Base-by-base conservation (phyloP, 768 basidiomycete species). In the Boletus pseudo-olivaceus region DNA sequence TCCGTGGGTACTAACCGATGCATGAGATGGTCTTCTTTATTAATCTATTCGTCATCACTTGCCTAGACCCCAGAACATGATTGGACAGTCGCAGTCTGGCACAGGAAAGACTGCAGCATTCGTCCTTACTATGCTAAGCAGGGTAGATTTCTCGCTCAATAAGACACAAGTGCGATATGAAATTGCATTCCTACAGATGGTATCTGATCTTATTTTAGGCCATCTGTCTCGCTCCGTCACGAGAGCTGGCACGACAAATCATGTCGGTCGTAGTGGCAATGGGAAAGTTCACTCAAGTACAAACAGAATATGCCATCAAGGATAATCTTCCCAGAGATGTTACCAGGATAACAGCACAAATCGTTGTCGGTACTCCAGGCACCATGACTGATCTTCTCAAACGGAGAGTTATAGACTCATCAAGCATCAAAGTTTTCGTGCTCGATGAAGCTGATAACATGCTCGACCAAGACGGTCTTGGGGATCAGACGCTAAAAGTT, bases 91-190 rank as follows among this genome's bases (percentile, higher is more conserved):
- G 48, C 97, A 99, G 66, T 98, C 97, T 33, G 97, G 97, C 37
- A 99, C 97, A 9, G 97, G 97, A 46, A 99, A 99, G 76, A 98
- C 97, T 3, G 97, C 97, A 5, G 97, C 97, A 10, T 99, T 99
- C 69, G 92, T 94, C 12, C 78, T 99, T 46, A 95, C 96, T 11
- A 98, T 99, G 95, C 81, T 98, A 15, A 94, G 90, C 67, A 85
- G 96, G 38, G 81, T 98, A 44, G 93, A 98, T 72, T 95, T 88
- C 62, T 77, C 82, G 20, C 75, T 85, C 42, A 82, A 88, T 59
- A 86, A 87, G 58, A 88, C 94, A 23, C 96, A 98, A 73, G 94
- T 92, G 51, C 49, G 73, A 51, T 37, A 30, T 10, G 61, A 41
- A 1, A 17, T 58, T 55, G 6, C 46, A 42, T 29, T 39, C 33